These are phyloP conservation scores for Clavispora asparagi DNA, from an alignment of 805 yeast genomes.

Conservation along the genomic window DNA sequence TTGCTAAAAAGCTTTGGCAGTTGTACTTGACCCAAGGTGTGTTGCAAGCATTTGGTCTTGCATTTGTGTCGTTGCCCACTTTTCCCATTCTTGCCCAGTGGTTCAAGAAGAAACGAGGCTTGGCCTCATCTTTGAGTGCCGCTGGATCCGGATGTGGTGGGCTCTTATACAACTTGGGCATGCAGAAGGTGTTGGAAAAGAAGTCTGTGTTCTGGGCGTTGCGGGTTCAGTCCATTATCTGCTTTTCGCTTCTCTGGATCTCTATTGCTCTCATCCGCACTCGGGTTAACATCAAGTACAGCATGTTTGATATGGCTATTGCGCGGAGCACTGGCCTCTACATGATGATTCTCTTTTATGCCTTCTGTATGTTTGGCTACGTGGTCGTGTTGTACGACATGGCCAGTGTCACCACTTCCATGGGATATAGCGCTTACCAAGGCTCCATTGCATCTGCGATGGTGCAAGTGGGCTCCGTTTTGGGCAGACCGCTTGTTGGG, in stretches of 20 bases:
- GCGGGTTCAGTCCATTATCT: conserved; percentile 33
- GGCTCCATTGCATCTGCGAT: conserved; percentile 60
- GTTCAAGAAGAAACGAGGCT: conserved; percentile 59
- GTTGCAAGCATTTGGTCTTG: conserved; percentile 50
- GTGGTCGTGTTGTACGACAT: conserved; percentile 54
- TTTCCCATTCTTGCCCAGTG: conserved; percentile 63
- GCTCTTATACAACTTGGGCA: conserved; percentile 39
- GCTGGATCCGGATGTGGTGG: conserved; percentile 52
- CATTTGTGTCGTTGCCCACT: conserved; percentile 55
- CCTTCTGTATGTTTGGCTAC: conserved; percentile 54
- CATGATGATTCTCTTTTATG: conserved; percentile 35
- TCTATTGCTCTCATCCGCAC: conserved; percentile 13
- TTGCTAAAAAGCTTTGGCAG: conserved; percentile 57
- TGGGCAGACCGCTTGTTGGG: conserved; percentile 57
- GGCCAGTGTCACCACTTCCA: conserved; percentile 53
- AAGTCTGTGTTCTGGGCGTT: conserved; percentile 45
- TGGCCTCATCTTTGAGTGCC: conserved; percentile 45
- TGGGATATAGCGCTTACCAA: conserved; percentile 52
- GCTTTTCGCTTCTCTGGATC: conserved; percentile 11
- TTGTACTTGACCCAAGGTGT: conserved; percentile 65
- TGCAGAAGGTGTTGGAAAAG: conserved; percentile 32
- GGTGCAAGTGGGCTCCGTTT: conserved; percentile 51
- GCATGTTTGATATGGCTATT: conserved; percentile 38
- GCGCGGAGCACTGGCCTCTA: conserved; percentile 39
- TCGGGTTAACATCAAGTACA: conserved; percentile 18